Evolutionary conservation across 2,329 filamentous ascomycete species (phyloP).

Genomic region (Stemphylium vesicarium): DNA sequence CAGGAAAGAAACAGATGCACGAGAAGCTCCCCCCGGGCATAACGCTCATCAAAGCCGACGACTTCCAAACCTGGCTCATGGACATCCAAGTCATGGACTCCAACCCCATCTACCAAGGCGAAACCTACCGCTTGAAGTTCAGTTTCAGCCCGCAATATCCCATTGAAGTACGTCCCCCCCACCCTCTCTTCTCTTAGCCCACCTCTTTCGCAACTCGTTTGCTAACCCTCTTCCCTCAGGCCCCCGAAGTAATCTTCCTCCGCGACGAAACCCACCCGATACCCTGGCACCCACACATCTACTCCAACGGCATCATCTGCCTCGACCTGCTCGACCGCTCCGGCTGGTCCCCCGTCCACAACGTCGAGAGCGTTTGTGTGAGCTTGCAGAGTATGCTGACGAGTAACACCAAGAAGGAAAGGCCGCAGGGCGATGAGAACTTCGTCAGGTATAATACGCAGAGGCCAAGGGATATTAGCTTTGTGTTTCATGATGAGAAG

Average conservation of each 20-base stretch:
- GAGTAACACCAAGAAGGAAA: conserved; percentile 88
- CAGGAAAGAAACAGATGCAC: conserved; percentile 55
- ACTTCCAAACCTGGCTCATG: conserved; percentile 88
- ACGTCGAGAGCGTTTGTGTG: conserved; percentile 96
- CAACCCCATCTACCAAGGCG: conserved; percentile 83
- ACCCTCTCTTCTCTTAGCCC: too few relatives aligned
- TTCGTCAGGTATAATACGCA: conserved; percentile 83
- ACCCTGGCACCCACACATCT: conserved; percentile 96
- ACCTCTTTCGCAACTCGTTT: neutral
- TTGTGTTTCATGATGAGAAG: conserved; percentile 88
- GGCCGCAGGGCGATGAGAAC: conserved; percentile 86
- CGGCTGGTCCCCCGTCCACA: conserved; percentile 96
- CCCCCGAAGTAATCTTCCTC: conserved; percentile 91
- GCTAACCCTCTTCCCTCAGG: conserved; percentile 58
- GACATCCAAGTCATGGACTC: conserved; percentile 89
- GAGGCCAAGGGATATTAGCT: conserved; percentile 86
- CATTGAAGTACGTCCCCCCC: conserved; percentile 63
- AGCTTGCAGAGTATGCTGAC: conserved; percentile 98
- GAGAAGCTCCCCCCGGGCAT: conserved; percentile 71
- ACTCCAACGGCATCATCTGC: conserved; percentile 98
- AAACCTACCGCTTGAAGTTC: conserved; percentile 87
- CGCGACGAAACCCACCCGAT: conserved; percentile 67
- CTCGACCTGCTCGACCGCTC: conserved; percentile 86
- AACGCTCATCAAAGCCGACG: conserved; percentile 77
- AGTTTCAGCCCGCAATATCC: conserved; percentile 84